Percentiles rank a stretch among this genome's conserved stretches.
These are phyloP conservation scores for Zygoascus sp. DNA, from an alignment of 1,139 yeast species.

Conservation along the genomic window DNA sequence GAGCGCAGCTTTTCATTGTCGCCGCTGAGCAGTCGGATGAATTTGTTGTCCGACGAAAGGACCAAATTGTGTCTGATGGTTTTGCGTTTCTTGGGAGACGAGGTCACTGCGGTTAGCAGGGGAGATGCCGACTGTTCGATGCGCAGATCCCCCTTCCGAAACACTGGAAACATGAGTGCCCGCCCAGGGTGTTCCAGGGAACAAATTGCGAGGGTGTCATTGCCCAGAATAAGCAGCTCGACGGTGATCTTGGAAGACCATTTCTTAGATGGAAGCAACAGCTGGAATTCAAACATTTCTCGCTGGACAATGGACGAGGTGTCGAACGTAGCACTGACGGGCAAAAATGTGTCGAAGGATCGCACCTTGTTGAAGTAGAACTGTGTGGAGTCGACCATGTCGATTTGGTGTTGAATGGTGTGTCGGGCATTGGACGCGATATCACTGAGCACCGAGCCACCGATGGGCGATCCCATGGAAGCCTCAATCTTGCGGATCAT, in stretches of 20 bases:
- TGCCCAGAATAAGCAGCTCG: constrained; percentile 27
- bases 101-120: not conserved
- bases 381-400: constrained; percentile 24
- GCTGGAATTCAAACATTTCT: constrained; percentile 33
- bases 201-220: constrained; percentile 33
- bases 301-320: constrained; percentile 30
- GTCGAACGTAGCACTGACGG: constrained; percentile 32
- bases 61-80: constrained; percentile 14
- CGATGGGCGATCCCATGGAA: constrained; percentile 11
- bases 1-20: constrained; percentile 25
- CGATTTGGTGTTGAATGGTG: constrained; percentile 23
- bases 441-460: constrained; percentile 20
- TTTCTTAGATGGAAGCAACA: constrained; percentile 27
- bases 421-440: constrained; percentile 22
- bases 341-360: constrained; percentile 29
- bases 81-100: not conserved
- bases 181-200: constrained; percentile 35
- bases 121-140: constrained; percentile 15
- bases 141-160: constrained; percentile 32
- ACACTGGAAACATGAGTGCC: constrained; percentile 35
- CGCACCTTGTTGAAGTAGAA: constrained; percentile 32
- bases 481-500: constrained; percentile 14
- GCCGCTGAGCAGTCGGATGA: constrained; percentile 22
- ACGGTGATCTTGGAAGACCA: constrained; percentile 22
- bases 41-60: constrained; percentile 25